Percentiles rank a stretch among this genome's conserved stretches.
phyloP scores from a whole-genome alignment of 2,329 filamentous ascomycete genomes.

The Talaromyces sp. region DNA sequence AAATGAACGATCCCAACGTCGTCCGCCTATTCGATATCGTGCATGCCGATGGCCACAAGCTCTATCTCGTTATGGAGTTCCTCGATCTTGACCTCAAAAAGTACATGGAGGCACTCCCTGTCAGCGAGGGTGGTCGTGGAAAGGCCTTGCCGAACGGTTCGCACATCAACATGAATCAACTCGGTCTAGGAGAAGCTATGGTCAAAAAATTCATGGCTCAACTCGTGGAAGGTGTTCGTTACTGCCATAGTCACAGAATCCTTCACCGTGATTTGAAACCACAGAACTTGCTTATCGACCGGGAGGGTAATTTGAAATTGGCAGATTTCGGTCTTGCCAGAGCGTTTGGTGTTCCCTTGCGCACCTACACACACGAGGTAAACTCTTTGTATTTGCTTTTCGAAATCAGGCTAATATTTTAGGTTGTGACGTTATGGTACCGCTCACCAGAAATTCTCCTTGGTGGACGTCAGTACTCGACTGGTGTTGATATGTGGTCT shows the following conservation, averaged over 20 bases:
- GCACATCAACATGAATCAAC: slow-evolving; percentile 58
- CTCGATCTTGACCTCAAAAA: slow-evolving; percentile 91
- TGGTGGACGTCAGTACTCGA: slow-evolving; percentile 87
- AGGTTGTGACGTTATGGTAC: slow-evolving; percentile 92
- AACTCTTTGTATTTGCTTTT: background rate
- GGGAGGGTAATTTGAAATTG: slow-evolving; percentile 83
- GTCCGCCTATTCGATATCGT: slow-evolving; percentile 87
- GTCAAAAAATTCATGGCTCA: slow-evolving; percentile 93
- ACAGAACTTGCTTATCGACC: slow-evolving; percentile 83
- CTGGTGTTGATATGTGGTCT: slow-evolving; percentile 94
- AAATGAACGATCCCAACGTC: slow-evolving; percentile 90
- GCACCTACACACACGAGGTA: slow-evolving; percentile 89
- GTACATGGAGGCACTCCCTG: slow-evolving; percentile 88
- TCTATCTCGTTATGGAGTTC: slow-evolving; percentile 90
- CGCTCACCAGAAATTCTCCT: slow-evolving; percentile 86
- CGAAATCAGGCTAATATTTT: background rate
- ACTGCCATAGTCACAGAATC: slow-evolving; percentile 85
- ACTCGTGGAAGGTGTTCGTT: slow-evolving; percentile 76
- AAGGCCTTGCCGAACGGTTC: slow-evolving; percentile 80
- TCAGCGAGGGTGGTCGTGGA: slow-evolving; percentile 78
- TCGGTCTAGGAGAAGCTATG: slow-evolving; percentile 75
- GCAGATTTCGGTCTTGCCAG: slow-evolving; percentile 86
- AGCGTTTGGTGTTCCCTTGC: slow-evolving; percentile 84
- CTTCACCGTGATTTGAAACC: slow-evolving; percentile 87
- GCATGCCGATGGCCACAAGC: slow-evolving; percentile 89